A percentile compares a stretch with the other conserved stretches of the same genome.
These are phyloP conservation scores for Monosporascus sp. DNA, from an alignment of 2,329 filamentous ascomycete genomes.

Conservation along the genomic window DNA sequence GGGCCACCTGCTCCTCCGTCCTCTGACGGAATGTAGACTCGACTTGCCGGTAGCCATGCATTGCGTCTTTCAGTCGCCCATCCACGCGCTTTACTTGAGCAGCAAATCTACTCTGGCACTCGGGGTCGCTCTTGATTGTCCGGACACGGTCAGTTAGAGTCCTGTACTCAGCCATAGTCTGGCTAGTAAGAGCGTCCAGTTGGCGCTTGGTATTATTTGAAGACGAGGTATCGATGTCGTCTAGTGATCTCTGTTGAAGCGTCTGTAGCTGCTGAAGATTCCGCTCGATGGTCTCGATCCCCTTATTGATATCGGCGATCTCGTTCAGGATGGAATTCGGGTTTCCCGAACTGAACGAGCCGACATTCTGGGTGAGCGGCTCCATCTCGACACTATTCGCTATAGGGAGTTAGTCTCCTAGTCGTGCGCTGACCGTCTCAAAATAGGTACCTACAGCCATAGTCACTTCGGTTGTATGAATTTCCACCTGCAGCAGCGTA, in stretches of 20 bases:
- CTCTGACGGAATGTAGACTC: conserved; percentile 77
- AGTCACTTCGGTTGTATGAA: conserved; percentile 16
- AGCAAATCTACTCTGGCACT: conserved; percentile 68
- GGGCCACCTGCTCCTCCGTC: conserved; percentile 75
- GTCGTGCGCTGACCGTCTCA: not conserved
- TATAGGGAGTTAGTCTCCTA: conserved; percentile 16
- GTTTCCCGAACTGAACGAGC: conserved; percentile 45
- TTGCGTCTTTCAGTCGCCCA: conserved; percentile 71
- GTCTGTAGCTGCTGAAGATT: conserved; percentile 67
- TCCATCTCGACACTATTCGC: conserved; percentile 65
- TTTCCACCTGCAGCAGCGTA: conserved; percentile 1
- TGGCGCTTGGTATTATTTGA: conserved; percentile 61
- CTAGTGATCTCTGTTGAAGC: conserved; percentile 66
- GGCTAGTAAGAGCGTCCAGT: conserved; percentile 67
- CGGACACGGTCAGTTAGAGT: conserved; percentile 74
- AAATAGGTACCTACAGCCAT: conserved; percentile 34
- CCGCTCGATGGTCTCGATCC: conserved; percentile 67
- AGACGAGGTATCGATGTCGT: conserved; percentile 66
- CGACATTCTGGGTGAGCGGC: conserved; percentile 50
- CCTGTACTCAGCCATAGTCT: conserved; percentile 81
- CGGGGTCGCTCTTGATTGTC: conserved; percentile 74
- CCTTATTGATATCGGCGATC: conserved; percentile 72
- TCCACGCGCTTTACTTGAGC: conserved; percentile 79
- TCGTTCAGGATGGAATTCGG: conserved; percentile 79
- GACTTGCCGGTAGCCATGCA: conserved; percentile 73